These are phyloP conservation scores for Botrytis pseudocinerea DNA, from an alignment of 2,329 filamentous ascomycete genomes.

Conservation along the genomic window DNA sequence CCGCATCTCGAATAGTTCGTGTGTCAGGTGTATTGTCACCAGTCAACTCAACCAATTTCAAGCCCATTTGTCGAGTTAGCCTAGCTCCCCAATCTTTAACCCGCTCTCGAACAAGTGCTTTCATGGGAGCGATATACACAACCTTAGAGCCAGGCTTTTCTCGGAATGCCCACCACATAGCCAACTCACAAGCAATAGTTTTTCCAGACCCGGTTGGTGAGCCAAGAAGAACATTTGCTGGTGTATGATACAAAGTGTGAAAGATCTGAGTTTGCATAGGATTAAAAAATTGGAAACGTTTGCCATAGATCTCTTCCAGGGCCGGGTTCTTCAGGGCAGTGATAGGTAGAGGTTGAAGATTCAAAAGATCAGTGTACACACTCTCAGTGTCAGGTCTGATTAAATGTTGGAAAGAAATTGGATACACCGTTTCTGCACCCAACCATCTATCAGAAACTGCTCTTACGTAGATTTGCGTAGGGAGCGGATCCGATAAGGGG, in stretches of 20 bases:
- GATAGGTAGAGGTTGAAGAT: slow-evolving; percentile 86
- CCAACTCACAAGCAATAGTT: slow-evolving; percentile 91
- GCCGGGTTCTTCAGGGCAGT: slow-evolving; percentile 82
- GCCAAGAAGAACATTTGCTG: slow-evolving; percentile 88
- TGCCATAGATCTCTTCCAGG: slow-evolving; percentile 82
- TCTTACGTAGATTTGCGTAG: slow-evolving; percentile 93
- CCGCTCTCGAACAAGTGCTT: slow-evolving; percentile 92
- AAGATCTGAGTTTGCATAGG: slow-evolving; percentile 99
- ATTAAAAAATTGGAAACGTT: slow-evolving; percentile 95
- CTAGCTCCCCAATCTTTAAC: slow-evolving; percentile 92
- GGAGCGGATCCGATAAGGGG: slow-evolving; percentile 86
- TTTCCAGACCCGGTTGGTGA: slow-evolving; percentile 97
- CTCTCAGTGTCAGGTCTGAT: slow-evolving; percentile 97
- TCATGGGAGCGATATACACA: slow-evolving; percentile 99
- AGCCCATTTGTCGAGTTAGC: slow-evolving; percentile 76
- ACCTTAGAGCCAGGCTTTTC: slow-evolving; percentile 95
- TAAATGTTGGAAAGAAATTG: slow-evolving; percentile 95
- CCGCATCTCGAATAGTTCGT: slow-evolving; percentile 88
- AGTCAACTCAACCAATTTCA: slow-evolving; percentile 93
- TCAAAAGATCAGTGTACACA: slow-evolving; percentile 90
- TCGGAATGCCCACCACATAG: slow-evolving; percentile 99
- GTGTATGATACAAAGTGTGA: slow-evolving; percentile 90
- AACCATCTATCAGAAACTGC: slow-evolving; percentile 95
- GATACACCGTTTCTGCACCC: slow-evolving; percentile 91
- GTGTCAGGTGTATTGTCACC: slow-evolving; percentile 98